Conservation (phyloP, 2,329 filamentous ascomycete genomes). For the Helicocarpus griseus region DNA sequence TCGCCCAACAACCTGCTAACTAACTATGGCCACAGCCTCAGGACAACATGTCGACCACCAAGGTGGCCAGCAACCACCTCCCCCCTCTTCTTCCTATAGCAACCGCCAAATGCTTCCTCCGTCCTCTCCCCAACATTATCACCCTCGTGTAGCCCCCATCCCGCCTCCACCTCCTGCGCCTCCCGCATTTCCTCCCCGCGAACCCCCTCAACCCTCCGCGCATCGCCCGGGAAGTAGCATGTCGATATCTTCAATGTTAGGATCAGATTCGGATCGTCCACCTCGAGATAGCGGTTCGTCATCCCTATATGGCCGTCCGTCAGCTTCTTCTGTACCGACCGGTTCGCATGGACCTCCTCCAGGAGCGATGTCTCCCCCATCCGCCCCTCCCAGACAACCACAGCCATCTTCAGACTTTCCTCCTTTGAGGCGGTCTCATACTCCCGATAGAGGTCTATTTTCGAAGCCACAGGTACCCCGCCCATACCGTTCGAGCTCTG, state of each 20-base stretch:
- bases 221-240: constrained; percentile 55
- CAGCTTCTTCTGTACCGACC: constrained; percentile 20
- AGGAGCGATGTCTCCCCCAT: constrained; percentile 35
- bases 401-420: constrained; percentile 49
- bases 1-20: constrained; percentile 5
- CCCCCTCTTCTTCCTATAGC: constrained; percentile 25
- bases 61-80: constrained; percentile 22
- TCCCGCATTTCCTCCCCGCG: constrained; percentile 37
- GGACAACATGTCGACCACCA: constrained; percentile 12
- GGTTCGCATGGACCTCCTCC: constrained; percentile 8
- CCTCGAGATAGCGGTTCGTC: constrained; percentile 37
- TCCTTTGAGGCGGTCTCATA: constrained; percentile 58
- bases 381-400: constrained; percentile 31
- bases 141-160: constrained; percentile 31
- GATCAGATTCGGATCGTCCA: constrained; percentile 40
- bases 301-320: constrained; percentile 40
- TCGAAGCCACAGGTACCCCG: constrained; percentile 35
- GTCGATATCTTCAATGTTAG: constrained; percentile 66
- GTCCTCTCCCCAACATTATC: constrained; percentile 40
- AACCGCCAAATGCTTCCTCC: constrained; percentile 42
- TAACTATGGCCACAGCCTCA: neutral
- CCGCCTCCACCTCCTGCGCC: constrained; percentile 31
- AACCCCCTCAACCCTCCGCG: constrained; percentile 42
- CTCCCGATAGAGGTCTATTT: constrained; percentile 55
- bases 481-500: constrained; percentile 29